These are phyloP conservation scores for Penicillium sp. DNA, from an alignment of 2,329 filamentous ascomycete genomes.

Conservation along the genomic window DNA sequence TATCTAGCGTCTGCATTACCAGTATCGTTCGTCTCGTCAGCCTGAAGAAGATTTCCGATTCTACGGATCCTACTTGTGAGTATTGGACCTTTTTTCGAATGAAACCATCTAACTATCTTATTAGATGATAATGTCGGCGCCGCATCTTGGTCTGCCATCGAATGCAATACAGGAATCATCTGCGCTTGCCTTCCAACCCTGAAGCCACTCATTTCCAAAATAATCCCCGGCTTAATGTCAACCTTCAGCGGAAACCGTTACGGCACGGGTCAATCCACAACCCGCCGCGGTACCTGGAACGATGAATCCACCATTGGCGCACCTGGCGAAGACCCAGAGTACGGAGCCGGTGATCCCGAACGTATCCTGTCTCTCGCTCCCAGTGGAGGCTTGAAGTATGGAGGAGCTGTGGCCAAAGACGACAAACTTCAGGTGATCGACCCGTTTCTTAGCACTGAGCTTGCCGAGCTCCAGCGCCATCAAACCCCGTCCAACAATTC, in stretches of 20 bases:
- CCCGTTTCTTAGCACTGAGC: slow-evolving; percentile 9
- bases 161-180: slow-evolving; percentile 47
- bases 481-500: slow-evolving; percentile 1
- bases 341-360: slow-evolving; percentile 29
- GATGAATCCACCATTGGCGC: slow-evolving; percentile 33
- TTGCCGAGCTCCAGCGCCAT: slow-evolving; percentile 11
- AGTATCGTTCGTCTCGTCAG: slow-evolving; percentile 39
- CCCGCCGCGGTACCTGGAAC: slow-evolving; percentile 31
- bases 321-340: slow-evolving; percentile 34
- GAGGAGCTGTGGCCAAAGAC: slow-evolving; percentile 17
- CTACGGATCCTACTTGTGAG: slow-evolving; percentile 40
- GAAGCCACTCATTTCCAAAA: slow-evolving; percentile 37
- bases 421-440: slow-evolving; percentile 15
- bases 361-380: slow-evolving; percentile 27
- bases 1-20: slow-evolving; percentile 38
- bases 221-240: slow-evolving; percentile 36
- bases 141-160: slow-evolving; percentile 44
- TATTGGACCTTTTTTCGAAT: neutral
- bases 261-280: slow-evolving; percentile 16
- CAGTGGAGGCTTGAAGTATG: slow-evolving; percentile 12
- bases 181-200: slow-evolving; percentile 48
- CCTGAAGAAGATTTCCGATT: slow-evolving; percentile 38
- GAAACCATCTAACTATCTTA: neutral
- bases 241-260: slow-evolving; percentile 27
- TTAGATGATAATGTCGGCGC: slow-evolving; percentile 41